Base-by-base conservation (phyloP, 192 early-diverging fungal genomes). In the Tieghemiomyces parasiticus region DNA sequence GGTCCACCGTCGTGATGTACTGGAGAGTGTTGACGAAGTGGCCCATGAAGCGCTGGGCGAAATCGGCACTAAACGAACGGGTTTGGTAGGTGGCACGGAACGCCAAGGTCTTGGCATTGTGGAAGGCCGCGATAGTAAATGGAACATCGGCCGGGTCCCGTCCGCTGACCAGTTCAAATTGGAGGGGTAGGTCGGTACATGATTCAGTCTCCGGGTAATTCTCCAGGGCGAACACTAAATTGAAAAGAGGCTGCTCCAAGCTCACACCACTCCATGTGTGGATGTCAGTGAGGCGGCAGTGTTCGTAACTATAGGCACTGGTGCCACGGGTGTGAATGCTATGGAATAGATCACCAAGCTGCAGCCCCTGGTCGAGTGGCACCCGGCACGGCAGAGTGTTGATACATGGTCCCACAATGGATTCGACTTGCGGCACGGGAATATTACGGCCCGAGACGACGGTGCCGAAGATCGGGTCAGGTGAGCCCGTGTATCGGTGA, bases 401-500 rank as follows among this genome's bases (percentile, higher is more conserved):
- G 30, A 54, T 54, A 25, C 52, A 54, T 34, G 52, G 26, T 13
- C 52, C 52, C 6, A 54, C 52, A 13, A 54, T 31, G 16, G 4
- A 4, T 19, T 54, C 52, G 4, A 54, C 29, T 12, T 31, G 26
- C 6, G 26, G 26, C 22, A 54, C 24, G 22, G 30, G 32, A 14
- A 54, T 29, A 25, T 54, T 54, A 3, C 52, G 52, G 8, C 52
- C 52, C 4, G 52, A 54, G 30, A 54, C 52, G 28, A 25, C 25
- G 26, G 30, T 31, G 12, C 52, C 52, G 29, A 54, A 54, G 30
- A 54, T 25, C 13, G 25, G 19, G 29, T 54, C 26, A 16, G 52
- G 6, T 34, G 9, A 25, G 8, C 25, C 30, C 8, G 32, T 29
- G 52, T 54, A 31, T 24, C 25, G 16, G 26, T 29, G 30, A 10